phyloP scores from a whole-genome alignment of 345 rosid species.

The Reutealis trisperma region DNA sequence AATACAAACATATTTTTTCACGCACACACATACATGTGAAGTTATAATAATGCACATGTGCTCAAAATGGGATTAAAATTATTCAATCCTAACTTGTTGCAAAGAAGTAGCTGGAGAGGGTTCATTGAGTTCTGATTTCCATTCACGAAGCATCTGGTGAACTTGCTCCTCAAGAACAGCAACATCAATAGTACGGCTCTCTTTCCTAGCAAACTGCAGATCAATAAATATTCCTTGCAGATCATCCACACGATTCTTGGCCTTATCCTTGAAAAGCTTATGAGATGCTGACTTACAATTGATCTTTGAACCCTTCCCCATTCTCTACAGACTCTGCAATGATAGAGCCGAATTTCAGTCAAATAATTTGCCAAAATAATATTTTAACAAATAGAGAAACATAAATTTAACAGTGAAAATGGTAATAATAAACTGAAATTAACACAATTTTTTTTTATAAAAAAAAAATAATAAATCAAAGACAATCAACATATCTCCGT shows the following conservation, averaged over 20 bases:
- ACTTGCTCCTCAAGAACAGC: constrained; percentile 93
- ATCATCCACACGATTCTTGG: constrained; percentile 97
- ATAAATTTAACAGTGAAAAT: neutral
- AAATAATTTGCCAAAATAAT: neutral
- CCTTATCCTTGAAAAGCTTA: constrained; percentile 91
- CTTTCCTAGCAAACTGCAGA: constrained; percentile 93
- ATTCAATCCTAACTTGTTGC: constrained; percentile 74
- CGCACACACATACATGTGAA: neutral
- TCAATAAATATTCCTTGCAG: constrained; percentile 83
- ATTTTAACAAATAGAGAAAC: neutral
- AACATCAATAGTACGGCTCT: constrained; percentile 70
- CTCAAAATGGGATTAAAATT: constrained; percentile 18
- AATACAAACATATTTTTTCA: neutral
- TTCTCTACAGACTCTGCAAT: constrained; percentile 23
- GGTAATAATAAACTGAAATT: neutral
- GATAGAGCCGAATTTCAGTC: neutral
- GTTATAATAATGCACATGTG: constrained; percentile 3
- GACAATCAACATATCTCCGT: neutral
- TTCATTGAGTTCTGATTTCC: constrained; percentile 98
- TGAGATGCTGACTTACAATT: constrained; percentile 94
- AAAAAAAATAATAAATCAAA: neutral
- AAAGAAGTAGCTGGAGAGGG: constrained; percentile 95
- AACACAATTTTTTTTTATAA: neutral
- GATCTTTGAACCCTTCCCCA: constrained; percentile 84
- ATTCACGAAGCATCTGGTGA: constrained; percentile 99